Percentiles rank a stretch among this genome's conserved stretches.
Conservation (phyloP, 2,329 filamentous ascomycete genomes). For the Alternaria gansuensis region DNA sequence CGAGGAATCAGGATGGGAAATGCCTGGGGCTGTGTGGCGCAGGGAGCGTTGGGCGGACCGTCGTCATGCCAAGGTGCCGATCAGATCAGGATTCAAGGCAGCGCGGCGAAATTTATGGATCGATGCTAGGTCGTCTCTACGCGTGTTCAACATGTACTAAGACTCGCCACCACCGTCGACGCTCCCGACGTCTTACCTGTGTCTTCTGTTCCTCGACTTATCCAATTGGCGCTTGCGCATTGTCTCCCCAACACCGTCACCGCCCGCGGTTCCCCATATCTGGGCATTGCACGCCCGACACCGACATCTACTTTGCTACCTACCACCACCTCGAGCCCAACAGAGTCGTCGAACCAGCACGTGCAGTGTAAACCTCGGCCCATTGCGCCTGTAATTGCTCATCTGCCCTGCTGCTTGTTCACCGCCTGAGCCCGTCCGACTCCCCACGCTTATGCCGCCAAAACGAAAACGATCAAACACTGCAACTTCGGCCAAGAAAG, state of each 20-base stretch:
- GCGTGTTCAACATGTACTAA: constrained; percentile 30
- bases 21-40: constrained; percentile 27
- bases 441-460: constrained; percentile 49
- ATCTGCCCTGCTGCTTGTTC: constrained; percentile 6
- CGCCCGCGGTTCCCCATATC: constrained; percentile 26
- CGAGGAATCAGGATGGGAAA: constrained; percentile 28
- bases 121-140: constrained; percentile 24
- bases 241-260: constrained; percentile 18
- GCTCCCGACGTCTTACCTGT: constrained; percentile 5
- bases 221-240: constrained; percentile 21
- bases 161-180: constrained; percentile 5
- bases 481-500: constrained; percentile 59
- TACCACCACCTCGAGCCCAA: constrained; percentile 5
- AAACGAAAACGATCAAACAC: constrained; percentile 83
- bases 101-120: constrained; percentile 34
- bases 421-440: constrained; percentile 8
- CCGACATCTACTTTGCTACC: constrained; percentile 10
- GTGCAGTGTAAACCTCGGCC: not conserved
- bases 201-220: constrained; percentile 7
- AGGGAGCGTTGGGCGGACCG: constrained; percentile 28
- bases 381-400: not conserved
- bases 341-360: constrained; percentile 1
- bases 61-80: constrained; percentile 39
- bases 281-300: constrained; percentile 9
- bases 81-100: constrained; percentile 40